phyloP scores from a whole-genome alignment of 2,329 filamentous ascomycete species.

The Pseudogymnoascus sp. region DNA sequence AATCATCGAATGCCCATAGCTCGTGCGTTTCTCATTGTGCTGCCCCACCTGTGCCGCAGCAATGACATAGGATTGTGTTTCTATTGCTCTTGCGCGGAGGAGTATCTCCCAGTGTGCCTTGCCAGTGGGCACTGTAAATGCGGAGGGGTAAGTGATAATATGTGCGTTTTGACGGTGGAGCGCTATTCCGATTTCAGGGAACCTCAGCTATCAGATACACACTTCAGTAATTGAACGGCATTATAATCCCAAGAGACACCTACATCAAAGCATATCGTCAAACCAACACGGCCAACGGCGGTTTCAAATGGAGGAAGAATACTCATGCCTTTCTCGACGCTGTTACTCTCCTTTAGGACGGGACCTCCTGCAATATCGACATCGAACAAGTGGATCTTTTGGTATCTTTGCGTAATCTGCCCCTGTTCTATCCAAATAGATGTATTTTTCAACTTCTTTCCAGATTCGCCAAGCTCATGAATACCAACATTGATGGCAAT shows the following conservation, averaged over 20 bases:
- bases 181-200: conserved; percentile 64
- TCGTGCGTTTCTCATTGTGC: conserved; percentile 66
- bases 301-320: conserved; percentile 67
- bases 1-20: conserved; percentile 80
- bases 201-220: conserved; percentile 49
- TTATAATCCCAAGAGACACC: conserved; percentile 17
- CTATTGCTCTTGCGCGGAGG: conserved; percentile 72
- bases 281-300: conserved; percentile 64
- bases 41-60: conserved; percentile 75
- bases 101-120: conserved; percentile 78
- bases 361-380: conserved; percentile 51
- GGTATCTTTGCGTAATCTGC: conserved; percentile 57
- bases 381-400: conserved; percentile 90
- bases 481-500: conserved; percentile 81
- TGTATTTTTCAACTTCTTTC: conserved; percentile 52
- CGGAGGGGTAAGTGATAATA: conserved; percentile 77
- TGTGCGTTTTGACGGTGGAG: conserved; percentile 62
- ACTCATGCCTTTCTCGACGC: conserved; percentile 57
- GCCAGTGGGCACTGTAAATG: conserved; percentile 83
- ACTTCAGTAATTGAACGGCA: background rate
- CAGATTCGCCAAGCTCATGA: conserved; percentile 56
- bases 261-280: conserved; percentile 81
- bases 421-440: conserved; percentile 59
- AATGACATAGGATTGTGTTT: conserved; percentile 80
- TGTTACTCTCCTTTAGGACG: conserved; percentile 52